Percentiles rank a stretch among this genome's conserved stretches.
Evolutionary conservation across 2,329 filamentous ascomycete genomes (phyloP).

Genomic region (Cadophora malorum): DNA sequence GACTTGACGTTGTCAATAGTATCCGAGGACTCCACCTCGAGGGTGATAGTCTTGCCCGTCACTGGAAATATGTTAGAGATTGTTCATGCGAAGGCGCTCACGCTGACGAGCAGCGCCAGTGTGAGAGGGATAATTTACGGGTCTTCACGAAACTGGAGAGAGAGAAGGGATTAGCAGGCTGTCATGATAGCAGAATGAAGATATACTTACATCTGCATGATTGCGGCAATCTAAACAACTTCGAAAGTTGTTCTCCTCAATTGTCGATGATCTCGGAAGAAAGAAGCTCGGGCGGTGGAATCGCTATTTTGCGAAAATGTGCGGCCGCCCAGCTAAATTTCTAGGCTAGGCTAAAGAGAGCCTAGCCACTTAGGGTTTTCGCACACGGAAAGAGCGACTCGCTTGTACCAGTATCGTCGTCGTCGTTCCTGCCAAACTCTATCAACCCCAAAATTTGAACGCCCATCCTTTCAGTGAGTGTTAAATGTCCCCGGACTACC

Average conservation of each 20-base stretch:
- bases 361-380: constrained; percentile 20
- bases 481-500: background rate
- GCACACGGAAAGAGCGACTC: constrained; percentile 15
- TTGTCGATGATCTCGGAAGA: background rate
- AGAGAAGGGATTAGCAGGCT: background rate
- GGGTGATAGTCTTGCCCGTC: constrained; percentile 99
- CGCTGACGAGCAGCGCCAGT: background rate
- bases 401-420: constrained; percentile 7
- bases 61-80: constrained; percentile 20
- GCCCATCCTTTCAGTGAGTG: constrained; percentile 35
- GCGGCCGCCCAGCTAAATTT: background rate
- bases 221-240: constrained; percentile 50
- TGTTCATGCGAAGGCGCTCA: background rate
- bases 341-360: background rate
- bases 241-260: constrained; percentile 21
- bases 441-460: constrained; percentile 29
- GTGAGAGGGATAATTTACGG: background rate
- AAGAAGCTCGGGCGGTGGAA: background rate
- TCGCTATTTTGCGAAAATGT: constrained; percentile 1
- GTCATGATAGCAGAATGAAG: background rate
- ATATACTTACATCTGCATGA: constrained; percentile 45
- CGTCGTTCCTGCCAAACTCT: constrained; percentile 4
- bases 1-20: constrained; percentile 99
- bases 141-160: background rate
- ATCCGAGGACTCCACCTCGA: constrained; percentile 99